These are phyloP conservation scores for Pterula multifida DNA, from an alignment of 1,284 basidiomycete genomes.

Conservation along the genomic window DNA sequence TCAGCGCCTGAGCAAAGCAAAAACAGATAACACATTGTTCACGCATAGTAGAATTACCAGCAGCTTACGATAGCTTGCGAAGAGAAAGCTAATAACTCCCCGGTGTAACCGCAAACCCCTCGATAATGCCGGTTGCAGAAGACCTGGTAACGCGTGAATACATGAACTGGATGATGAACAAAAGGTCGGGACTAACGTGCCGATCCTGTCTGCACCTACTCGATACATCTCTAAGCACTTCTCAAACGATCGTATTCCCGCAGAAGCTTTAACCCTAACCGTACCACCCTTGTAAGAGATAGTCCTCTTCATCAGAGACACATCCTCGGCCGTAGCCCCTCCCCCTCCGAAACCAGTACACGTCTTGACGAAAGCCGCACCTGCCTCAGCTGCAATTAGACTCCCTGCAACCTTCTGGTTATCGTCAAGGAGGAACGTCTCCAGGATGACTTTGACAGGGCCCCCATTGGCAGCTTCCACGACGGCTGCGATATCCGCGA, in stretches of 20 bases:
- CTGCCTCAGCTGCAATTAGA: constrained; percentile 32
- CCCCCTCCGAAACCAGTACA: constrained; percentile 35
- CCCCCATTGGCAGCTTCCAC: constrained; percentile 19
- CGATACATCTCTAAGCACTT: constrained; percentile 30
- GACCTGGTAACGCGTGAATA: constrained; percentile 13
- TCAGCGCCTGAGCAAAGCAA: too few relatives aligned
- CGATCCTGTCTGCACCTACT: constrained; percentile 36
- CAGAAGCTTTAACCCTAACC: constrained; percentile 38
- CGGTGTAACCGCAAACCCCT: constrained; percentile 3
- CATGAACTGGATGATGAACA: not conserved
- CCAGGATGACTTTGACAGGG: constrained; percentile 36
- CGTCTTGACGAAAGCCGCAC: constrained; percentile 36
- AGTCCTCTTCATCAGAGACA: constrained; percentile 26
- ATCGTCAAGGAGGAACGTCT: constrained; percentile 29
- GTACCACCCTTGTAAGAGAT: constrained; percentile 23
- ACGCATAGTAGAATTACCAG: too few relatives aligned
- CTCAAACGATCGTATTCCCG: constrained; percentile 32
- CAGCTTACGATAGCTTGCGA: too few relatives aligned
- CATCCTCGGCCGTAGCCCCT: constrained; percentile 28
- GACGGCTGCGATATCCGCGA: constrained; percentile 25
- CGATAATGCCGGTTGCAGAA: constrained; percentile 20
- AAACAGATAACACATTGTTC: too few relatives aligned
- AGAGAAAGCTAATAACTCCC: not conserved
- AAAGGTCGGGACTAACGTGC: constrained; percentile 25
- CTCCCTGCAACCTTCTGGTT: constrained; percentile 31